Conservation (phyloP, 23 red algal genomes). For the Agarophyton chilense region DNA sequence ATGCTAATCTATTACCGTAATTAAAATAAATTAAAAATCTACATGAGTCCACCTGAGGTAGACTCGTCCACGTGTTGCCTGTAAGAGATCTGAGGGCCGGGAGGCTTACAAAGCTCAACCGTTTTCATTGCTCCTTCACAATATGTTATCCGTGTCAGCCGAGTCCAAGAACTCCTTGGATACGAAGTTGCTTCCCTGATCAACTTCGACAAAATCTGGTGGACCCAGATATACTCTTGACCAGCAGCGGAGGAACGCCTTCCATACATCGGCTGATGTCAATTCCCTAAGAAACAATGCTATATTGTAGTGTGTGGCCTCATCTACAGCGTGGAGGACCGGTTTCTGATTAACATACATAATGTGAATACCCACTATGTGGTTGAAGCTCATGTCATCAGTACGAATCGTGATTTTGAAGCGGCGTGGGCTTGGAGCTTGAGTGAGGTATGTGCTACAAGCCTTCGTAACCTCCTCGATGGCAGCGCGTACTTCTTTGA, state of each 20-base stretch:
- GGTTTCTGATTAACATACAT: not conserved
- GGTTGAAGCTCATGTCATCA: slow-evolving; percentile 5
- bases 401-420: slow-evolving; percentile 40
- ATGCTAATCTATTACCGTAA: too few relatives aligned
- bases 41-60: too few relatives aligned
- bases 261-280: not conserved
- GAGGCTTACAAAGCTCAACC: too few relatives aligned
- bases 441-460: not conserved
- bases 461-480: not conserved
- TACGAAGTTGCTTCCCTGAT: slow-evolving; percentile 23
- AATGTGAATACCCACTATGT: slow-evolving; percentile 6
- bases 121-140: too few relatives aligned
- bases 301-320: slow-evolving; percentile 19
- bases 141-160: not conserved
- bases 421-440: not conserved
- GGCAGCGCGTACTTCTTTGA: not conserved
- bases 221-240: slow-evolving; percentile 6
- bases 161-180: slow-evolving; percentile 13
- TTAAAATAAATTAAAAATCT: too few relatives aligned
- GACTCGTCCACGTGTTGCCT: too few relatives aligned
- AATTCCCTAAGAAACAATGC: not conserved
- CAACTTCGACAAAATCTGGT: slow-evolving; percentile 23
- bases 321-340: slow-evolving; percentile 16
- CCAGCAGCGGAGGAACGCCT: slow-evolving; percentile 4
- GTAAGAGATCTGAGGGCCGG: too few relatives aligned